phyloP scores from a whole-genome alignment of 805 yeast genomes.

The Teunomyces barrocoloradensis region DNA sequence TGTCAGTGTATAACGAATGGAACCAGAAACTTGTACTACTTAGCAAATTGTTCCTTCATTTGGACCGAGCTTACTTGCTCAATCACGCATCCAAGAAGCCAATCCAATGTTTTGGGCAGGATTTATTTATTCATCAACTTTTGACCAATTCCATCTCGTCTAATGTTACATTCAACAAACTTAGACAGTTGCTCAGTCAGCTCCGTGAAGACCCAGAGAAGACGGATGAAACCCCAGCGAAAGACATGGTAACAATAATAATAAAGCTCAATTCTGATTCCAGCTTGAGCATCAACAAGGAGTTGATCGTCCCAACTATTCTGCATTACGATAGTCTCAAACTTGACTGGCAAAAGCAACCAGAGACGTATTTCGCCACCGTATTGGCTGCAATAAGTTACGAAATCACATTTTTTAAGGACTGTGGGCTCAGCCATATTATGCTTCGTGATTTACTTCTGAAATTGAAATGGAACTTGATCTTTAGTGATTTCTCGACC shows the following conservation, averaged over 20 bases:
- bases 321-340: slow-evolving; percentile 15
- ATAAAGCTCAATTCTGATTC: slow-evolving; percentile 19
- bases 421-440: slow-evolving; percentile 8
- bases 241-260: slow-evolving; percentile 16
- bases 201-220: slow-evolving; percentile 8
- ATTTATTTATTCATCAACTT: slow-evolving; percentile 16
- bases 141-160: slow-evolving; percentile 7
- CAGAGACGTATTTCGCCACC: slow-evolving; percentile 9
- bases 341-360: slow-evolving; percentile 14
- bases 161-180: slow-evolving; percentile 8
- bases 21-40: slow-evolving; percentile 20
- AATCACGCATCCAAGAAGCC: slow-evolving; percentile 29
- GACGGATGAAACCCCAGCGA: slow-evolving; percentile 3
- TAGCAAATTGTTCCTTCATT: slow-evolving; percentile 30
- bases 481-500: slow-evolving; percentile 25
- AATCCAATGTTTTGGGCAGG: slow-evolving; percentile 24
- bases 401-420: slow-evolving; percentile 11
- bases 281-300: slow-evolving; percentile 11
- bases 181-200: slow-evolving; percentile 9
- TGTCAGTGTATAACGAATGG: slow-evolving; percentile 21
- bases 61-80: slow-evolving; percentile 35
- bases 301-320: slow-evolving; percentile 11
- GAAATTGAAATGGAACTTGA: slow-evolving; percentile 28
- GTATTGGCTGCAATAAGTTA: slow-evolving; percentile 8
- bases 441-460: slow-evolving; percentile 18